Percentiles rank a stretch among this genome's conserved stretches.
Conservation (phyloP, 2,329 filamentous ascomycete genomes). For the Nemania bipapillata region DNA sequence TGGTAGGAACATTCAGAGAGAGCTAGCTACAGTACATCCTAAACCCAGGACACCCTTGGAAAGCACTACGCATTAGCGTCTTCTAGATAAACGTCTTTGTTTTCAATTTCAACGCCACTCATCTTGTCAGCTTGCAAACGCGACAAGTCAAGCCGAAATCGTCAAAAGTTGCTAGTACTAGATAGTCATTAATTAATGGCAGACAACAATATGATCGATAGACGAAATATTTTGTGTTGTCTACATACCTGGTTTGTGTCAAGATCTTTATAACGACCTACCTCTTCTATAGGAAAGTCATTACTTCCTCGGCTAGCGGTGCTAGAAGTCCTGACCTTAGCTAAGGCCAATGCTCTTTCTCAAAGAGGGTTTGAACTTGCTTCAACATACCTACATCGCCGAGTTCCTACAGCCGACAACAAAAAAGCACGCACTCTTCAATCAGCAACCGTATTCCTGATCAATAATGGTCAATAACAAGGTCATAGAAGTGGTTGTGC, state of each 20-base stretch:
- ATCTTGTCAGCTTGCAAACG: background rate
- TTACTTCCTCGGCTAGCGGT: background rate
- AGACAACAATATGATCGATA: background rate
- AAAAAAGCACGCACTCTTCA: background rate
- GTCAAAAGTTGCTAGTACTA: no score
- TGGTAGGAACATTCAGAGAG: background rate
- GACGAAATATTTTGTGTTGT: background rate
- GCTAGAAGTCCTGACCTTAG: background rate
- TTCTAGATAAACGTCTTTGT: background rate
- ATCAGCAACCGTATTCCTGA: background rate
- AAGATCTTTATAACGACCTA: background rate
- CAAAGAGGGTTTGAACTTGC: conserved; percentile 26
- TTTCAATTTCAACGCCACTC: background rate
- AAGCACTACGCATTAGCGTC: background rate
- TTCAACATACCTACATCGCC: conserved; percentile 19
- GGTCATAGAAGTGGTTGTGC: background rate
- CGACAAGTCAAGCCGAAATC: background rate
- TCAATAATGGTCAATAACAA: background rate
- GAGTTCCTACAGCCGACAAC: conserved; percentile 3
- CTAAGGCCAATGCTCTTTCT: background rate
- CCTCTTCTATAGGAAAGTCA: background rate
- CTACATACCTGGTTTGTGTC: background rate
- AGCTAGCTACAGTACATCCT: no score
- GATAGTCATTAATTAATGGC: no score
- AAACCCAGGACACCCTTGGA: background rate